Base-by-base conservation (phyloP, 495 filamentous ascomycete genomes). In the Penicillium flavigenum region DNA sequence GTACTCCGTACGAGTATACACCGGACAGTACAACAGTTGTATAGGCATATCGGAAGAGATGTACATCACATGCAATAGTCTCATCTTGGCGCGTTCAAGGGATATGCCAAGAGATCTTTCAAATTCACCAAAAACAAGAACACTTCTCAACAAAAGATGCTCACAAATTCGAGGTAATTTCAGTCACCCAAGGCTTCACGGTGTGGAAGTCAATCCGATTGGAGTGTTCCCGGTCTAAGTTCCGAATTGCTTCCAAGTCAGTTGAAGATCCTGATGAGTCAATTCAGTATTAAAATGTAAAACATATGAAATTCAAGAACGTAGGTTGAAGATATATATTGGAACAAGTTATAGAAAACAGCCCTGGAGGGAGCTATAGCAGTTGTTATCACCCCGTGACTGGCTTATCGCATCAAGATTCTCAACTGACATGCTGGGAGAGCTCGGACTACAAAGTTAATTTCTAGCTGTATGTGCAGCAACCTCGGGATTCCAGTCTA, bases 381-480 rank as follows among this genome's bases (percentile, higher is more conserved):
- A 29, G 4, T 44, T 17, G 43, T 56, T 57, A 57, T 57, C 54
- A 39, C 36, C 54, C 9, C 54, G 54, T 57, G 54, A 57, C 54
- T 26, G 24, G 29, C 54, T 57, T 57, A 57, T 57, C 54, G 26
- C 24, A 19, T 29, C 22, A 42, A 52, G 51, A 44, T 43, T 39
- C 14, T 43, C 47, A 16, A 36, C 11, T 38, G 20, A 16, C 10
- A 5, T 36, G 22, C 22, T 0, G 22, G 4, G 22, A 39, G 36
- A 39, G 44, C 44, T 47, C 8, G 24, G 24, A 19, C 10, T 34
- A 3, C 27, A 48, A 31, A 32, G 5, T 31, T 4, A 7, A 16
- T 20, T 48, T 48, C 26, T 20, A 8, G 8, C 26, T 12, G 29
- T n/a, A 17, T 26, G 26, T n/a, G 20, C 36, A 29, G 50, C n/a